Evolutionary conservation across 2,329 filamentous ascomycete species (phyloP), one percentile per base, ranked within the genome.

Genomic region (Hypoxylon sp.): DNA sequence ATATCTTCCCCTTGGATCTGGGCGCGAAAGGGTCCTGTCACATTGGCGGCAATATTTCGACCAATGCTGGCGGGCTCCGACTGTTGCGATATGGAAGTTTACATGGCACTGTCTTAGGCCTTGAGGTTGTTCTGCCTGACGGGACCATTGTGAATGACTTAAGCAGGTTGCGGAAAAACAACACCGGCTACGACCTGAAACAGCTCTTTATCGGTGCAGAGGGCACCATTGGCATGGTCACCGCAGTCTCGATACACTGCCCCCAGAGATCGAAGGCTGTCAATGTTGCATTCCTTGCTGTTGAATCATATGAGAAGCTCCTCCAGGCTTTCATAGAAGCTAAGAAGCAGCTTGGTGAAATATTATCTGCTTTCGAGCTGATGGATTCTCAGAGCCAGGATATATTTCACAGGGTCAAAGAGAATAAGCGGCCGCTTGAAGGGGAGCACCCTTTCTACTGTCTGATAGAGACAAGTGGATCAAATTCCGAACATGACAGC

Each of bases 1-100:
- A 98, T 82, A 91, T 99, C 75, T 99, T 98, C 83, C 96, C 96
- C 19, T 86, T 99, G 49, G 97, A 99, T 78, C 88, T 99, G n/a
- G 97, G 95, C 59, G 96, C 96, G 13, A 99, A 99, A 83, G 96
- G 96, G 1, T 97, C 93, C 5, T 98, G 96, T 80, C 94, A 98
- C 67, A 91, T 99, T 70, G 96, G 97, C 72, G 96, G 96, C 55
- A 99, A 98, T 78, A 91, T 99, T 7, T 91, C 96, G 4, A 98
- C 96, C 28, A 99, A 99, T 76, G 96, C 97, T 17, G 96, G 96
- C 66, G 96, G 96, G 9, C 84, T 99, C 68, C 89, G 96, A 61
- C 84, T 99, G 34, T 85, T 99, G 57, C 89, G 96, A 46, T 99
- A 99, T 79, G 96, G 96, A 56, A 97, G 93, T 79, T 84, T 99